These are phyloP conservation scores for Thelonectria discophora DNA, from an alignment of 2,329 filamentous ascomycete genomes.

Conservation along the genomic window DNA sequence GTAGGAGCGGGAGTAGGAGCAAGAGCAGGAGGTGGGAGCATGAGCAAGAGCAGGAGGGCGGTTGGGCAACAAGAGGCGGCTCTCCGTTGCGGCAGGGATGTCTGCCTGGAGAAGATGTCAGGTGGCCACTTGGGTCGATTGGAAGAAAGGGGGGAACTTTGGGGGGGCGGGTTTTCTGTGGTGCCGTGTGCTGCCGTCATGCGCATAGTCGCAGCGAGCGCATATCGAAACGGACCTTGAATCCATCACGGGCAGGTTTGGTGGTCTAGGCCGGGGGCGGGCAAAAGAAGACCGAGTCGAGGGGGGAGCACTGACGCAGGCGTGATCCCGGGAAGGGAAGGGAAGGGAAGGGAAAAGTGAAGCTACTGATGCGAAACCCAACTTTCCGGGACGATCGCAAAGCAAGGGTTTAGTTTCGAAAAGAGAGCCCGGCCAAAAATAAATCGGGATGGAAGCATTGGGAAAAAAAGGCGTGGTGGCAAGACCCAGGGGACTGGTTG, in stretches of 20 bases:
- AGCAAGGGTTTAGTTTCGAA: neutral
- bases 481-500: constrained; percentile 23
- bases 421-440: neutral
- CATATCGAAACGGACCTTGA: constrained; percentile 6
- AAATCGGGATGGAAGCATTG: neutral
- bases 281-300: constrained; percentile 1
- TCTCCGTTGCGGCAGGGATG: constrained; percentile 12
- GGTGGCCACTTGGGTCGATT: constrained; percentile 6
- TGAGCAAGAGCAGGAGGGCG: neutral
- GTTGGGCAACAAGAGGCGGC: neutral
- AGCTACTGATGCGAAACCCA: neutral
- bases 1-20: constrained; percentile 1
- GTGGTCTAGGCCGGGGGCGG: constrained; percentile 4
- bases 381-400: neutral
- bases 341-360: too few relatives aligned
- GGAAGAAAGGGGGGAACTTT: neutral
- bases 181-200: neutral
- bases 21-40: neutral
- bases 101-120: constrained; percentile 11
- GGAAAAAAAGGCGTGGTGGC: neutral
- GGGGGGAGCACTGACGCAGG: too few relatives aligned
- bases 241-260: neutral
- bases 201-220: constrained; percentile 19
- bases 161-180: neutral
- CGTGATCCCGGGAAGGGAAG: too few relatives aligned